These are phyloP conservation scores for Heliamphora pulchella DNA, from an alignment of 179 eudicot genomes.

Conservation along the genomic window DNA sequence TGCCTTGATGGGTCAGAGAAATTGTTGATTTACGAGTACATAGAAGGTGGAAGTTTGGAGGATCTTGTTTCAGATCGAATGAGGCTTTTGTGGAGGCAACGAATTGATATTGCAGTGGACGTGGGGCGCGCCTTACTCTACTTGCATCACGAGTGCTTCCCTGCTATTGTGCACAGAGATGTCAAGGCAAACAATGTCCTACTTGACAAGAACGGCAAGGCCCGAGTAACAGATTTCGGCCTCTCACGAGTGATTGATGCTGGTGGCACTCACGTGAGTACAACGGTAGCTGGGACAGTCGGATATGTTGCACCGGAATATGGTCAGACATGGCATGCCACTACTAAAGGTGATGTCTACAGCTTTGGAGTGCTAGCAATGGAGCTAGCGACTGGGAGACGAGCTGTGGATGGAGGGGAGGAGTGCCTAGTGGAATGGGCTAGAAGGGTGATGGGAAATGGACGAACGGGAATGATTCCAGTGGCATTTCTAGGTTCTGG, in stretches of 20 bases:
- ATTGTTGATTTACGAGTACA: slow-evolving; percentile 78
- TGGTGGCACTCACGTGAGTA: slow-evolving; percentile 80
- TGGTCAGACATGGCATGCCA: slow-evolving; percentile 91
- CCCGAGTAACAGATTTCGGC: slow-evolving; percentile 85
- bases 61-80: slow-evolving; percentile 47
- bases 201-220: slow-evolving; percentile 63
- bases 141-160: slow-evolving; percentile 83
- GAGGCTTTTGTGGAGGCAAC: slow-evolving; percentile 43
- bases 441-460: slow-evolving; percentile 50
- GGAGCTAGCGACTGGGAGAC: slow-evolving; percentile 91
- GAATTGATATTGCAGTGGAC: slow-evolving; percentile 61
- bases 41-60: slow-evolving; percentile 89
- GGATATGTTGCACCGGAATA: slow-evolving; percentile 98
- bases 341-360: slow-evolving; percentile 94
- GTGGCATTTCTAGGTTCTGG: slow-evolving; percentile 36
- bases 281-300: slow-evolving; percentile 88
- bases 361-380: slow-evolving; percentile 83
- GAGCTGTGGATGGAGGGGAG: slow-evolving; percentile 76
- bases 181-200: slow-evolving; percentile 92
- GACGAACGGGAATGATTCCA: slow-evolving; percentile 20
- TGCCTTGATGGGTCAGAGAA: slow-evolving; percentile 78
- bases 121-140: slow-evolving; percentile 74
- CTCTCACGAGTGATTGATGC: slow-evolving; percentile 70
- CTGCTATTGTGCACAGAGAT: slow-evolving; percentile 79
- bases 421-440: slow-evolving; percentile 91